phyloP scores from a whole-genome alignment of 306 rosid genomes.

The Vachellia collinsii region DNA sequence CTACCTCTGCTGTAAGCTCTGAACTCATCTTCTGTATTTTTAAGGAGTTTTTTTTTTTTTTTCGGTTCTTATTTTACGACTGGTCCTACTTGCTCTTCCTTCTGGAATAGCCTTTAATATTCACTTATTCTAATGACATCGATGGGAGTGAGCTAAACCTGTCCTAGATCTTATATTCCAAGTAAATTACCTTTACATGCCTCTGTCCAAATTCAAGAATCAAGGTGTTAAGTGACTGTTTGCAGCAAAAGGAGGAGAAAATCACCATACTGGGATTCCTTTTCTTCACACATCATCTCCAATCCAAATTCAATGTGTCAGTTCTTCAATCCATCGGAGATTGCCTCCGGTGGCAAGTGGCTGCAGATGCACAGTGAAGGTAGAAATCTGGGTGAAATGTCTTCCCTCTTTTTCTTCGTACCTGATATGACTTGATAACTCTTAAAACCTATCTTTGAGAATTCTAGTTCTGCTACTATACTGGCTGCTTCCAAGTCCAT shows the following conservation, averaged over 20 bases:
- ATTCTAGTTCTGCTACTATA: background rate
- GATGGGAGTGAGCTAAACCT: background rate
- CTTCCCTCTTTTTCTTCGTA: no score
- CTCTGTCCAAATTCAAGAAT: background rate
- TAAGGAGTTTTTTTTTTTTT: background rate
- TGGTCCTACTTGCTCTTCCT: background rate
- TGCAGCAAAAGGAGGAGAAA: slow-evolving; percentile 41
- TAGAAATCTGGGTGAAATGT: background rate
- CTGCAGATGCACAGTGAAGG: slow-evolving; percentile 30
- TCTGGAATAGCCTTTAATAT: background rate
- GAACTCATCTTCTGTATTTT: slow-evolving; percentile 16
- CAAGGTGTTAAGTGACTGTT: background rate
- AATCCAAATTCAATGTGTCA: slow-evolving; percentile 17
- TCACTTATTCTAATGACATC: background rate
- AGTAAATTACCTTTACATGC: background rate
- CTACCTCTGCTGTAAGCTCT: slow-evolving; percentile 51
- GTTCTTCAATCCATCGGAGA: slow-evolving; percentile 43
- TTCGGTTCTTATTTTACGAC: background rate
- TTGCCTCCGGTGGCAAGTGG: slow-evolving; percentile 20
- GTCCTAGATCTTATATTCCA: background rate
- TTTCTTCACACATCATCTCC: slow-evolving; percentile 20
- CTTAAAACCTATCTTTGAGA: background rate
- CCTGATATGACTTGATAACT: background rate
- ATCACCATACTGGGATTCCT: slow-evolving; percentile 25
- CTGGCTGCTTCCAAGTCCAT: background rate